Percentiles rank a stretch among this genome's conserved stretches.
Conservation (phyloP, 345 rosid species). For the Fremontodendron californicum region DNA sequence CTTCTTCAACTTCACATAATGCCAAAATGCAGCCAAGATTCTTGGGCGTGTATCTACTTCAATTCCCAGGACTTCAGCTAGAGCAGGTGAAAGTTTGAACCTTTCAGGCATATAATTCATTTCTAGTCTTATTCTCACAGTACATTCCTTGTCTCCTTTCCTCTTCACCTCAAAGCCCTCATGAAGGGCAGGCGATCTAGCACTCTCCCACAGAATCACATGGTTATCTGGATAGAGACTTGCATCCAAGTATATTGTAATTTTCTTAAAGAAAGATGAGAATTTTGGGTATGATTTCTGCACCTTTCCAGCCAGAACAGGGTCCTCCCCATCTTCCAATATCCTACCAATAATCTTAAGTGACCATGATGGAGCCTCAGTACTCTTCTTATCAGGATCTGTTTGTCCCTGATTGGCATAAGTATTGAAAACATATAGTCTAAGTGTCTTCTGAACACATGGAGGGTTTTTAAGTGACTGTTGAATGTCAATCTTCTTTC, state of each 20-base stretch:
- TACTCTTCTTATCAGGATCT: conserved; percentile 28
- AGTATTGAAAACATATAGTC: conserved; percentile 51
- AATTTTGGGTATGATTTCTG: conserved; percentile 43
- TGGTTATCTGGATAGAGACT: conserved; percentile 53
- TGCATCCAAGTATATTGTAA: conserved; percentile 55
- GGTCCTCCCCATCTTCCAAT: conserved; percentile 56
- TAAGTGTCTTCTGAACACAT: conserved; percentile 39
- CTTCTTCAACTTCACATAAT: conserved; percentile 49
- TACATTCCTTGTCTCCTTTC: conserved; percentile 58
- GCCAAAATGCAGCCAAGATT: conserved; percentile 55
- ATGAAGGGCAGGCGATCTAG: conserved; percentile 46
- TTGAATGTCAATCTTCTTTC: conserved; percentile 48
- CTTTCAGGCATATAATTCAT: conserved; percentile 54
- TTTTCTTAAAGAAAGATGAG: conserved; percentile 52
- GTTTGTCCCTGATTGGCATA: conserved; percentile 37
- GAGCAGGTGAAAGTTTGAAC: conserved; percentile 46
- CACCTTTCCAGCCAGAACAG: conserved; percentile 36
- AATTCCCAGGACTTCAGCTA: conserved; percentile 49
- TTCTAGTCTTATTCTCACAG: conserved; percentile 48
- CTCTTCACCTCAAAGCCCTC: conserved; percentile 68
- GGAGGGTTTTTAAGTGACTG: conserved; percentile 46
- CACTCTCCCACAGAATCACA: conserved; percentile 54
- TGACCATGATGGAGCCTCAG: conserved; percentile 49
- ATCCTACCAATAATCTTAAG: conserved; percentile 55
- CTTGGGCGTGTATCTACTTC: conserved; percentile 49